These are phyloP conservation scores for Aspergillus eucalypticola DNA, from an alignment of 2,329 filamentous ascomycete species.

Conservation along the genomic window DNA sequence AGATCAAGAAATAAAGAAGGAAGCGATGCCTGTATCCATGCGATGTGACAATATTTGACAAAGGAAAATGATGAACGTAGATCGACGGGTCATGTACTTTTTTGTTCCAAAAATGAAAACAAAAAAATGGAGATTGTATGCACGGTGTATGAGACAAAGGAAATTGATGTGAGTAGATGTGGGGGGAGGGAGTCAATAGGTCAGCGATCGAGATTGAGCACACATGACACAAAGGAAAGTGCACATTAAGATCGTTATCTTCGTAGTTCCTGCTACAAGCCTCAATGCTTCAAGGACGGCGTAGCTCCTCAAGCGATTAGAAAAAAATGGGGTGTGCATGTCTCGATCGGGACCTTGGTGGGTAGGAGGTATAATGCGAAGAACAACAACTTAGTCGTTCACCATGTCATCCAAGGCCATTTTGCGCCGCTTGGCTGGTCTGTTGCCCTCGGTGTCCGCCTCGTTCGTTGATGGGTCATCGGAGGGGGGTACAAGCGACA, in stretches of 20 bases:
- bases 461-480: constrained; percentile 21
- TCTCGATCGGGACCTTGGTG: not conserved
- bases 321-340: constrained; percentile 10
- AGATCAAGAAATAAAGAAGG: constrained; percentile 7
- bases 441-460: constrained; percentile 22
- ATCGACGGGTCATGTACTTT: constrained; percentile 7
- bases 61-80: not conserved
- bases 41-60: not conserved
- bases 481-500: constrained; percentile 16
- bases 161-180: not conserved
- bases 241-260: constrained; percentile 23
- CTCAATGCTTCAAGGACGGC: constrained; percentile 8
- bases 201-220: constrained; percentile 11
- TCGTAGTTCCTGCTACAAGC: constrained; percentile 26
- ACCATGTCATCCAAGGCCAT: constrained; percentile 46
- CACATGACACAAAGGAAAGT: constrained; percentile 21
- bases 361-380: not conserved
- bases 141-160: not conserved
- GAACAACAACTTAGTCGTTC: constrained; percentile 31
- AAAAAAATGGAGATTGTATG: not conserved
- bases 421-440: constrained; percentile 39
- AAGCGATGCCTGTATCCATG: constrained; percentile 1
- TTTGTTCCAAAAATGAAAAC: not conserved
- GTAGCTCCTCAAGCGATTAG: not conserved
- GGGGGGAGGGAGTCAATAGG: not conserved